These are phyloP conservation scores for Pilatotrama ljubarskyi DNA, from an alignment of 768 basidiomycete genomes.

Conservation along the genomic window DNA sequence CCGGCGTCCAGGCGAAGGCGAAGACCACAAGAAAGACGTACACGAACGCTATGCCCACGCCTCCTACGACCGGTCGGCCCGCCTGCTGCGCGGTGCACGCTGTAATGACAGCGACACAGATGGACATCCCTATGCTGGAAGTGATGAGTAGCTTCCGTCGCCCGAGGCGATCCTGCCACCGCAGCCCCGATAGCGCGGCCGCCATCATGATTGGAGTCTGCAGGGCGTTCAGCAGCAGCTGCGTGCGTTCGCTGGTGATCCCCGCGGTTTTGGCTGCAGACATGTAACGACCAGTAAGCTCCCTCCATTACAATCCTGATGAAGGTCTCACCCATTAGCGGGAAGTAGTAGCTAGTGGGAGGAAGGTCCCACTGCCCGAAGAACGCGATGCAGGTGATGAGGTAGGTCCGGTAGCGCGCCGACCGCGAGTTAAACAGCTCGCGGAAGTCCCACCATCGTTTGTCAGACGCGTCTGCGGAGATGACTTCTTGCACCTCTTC, in stretches of 20 bases:
- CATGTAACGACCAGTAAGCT: background rate
- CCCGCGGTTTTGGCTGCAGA: conserved; percentile 34
- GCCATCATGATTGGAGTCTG: conserved; percentile 36
- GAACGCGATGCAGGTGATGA: conserved; percentile 42
- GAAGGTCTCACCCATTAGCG: conserved; percentile 27
- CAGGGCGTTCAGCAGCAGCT: conserved; percentile 30
- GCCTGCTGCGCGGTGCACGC: conserved; percentile 34
- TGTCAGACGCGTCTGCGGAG: conserved; percentile 61
- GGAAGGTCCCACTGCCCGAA: conserved; percentile 51
- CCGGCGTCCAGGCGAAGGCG: conserved; percentile 46
- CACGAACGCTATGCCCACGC: conserved; percentile 32
- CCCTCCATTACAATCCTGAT: background rate
- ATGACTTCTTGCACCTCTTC: conserved; percentile 45
- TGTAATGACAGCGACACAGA: conserved; percentile 34
- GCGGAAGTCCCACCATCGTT: conserved; percentile 36
- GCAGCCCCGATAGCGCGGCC: conserved; percentile 35
- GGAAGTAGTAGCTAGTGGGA: conserved; percentile 33
- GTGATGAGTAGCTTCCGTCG: conserved; percentile 35
- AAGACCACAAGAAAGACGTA: conserved; percentile 26
- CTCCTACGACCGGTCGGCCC: conserved; percentile 29
- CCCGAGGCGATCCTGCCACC: conserved; percentile 35
- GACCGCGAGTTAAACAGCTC: conserved; percentile 21
- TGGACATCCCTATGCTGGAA: conserved; percentile 29
- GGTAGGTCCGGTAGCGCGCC: conserved; percentile 23
- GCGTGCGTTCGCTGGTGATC: conserved; percentile 32